phyloP scores from a whole-genome alignment of 2,329 filamentous ascomycete genomes.

The Fusarium sp. region DNA sequence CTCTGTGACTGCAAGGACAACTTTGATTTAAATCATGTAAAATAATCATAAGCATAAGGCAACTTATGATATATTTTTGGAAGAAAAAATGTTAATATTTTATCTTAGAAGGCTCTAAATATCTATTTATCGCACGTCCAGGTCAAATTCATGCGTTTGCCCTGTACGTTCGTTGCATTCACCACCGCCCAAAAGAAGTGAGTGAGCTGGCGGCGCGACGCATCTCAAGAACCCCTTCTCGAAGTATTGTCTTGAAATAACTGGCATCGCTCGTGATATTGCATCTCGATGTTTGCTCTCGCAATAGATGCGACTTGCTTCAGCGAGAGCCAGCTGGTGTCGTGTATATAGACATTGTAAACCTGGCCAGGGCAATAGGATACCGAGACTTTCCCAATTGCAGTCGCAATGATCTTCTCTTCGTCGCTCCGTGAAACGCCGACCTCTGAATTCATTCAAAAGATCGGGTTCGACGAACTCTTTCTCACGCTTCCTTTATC shows the following conservation, averaged over 20 bases:
- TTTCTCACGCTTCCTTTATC: too few species aligned
- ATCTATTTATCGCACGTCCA: too few species aligned
- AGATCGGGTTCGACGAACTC: too few species aligned
- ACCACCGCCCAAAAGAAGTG: too few species aligned
- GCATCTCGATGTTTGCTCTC: too few species aligned
- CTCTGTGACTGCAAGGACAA: neutral
- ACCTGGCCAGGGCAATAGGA: too few species aligned
- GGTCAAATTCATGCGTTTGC: too few species aligned
- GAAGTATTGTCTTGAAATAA: neutral
- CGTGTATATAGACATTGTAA: neutral
- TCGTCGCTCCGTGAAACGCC: neutral
- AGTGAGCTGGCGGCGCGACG: too few species aligned
- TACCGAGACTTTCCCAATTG: neutral
- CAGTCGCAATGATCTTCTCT: neutral
- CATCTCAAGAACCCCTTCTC: neutral
- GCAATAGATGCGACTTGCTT: neutral
- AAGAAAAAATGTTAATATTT: too few species aligned
- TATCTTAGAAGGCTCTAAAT: neutral
- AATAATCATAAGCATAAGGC: neutral
- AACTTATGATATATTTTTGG: neutral
- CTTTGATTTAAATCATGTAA: neutral
- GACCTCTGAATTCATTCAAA: too few species aligned
- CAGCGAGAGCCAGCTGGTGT: neutral
- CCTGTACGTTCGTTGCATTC: too few species aligned
- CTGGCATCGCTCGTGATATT: neutral